Percentiles rank a stretch among this genome's conserved stretches.
Evolutionary conservation across 2,329 filamentous ascomycete species (phyloP).

Genomic region (Nemania serpens): DNA sequence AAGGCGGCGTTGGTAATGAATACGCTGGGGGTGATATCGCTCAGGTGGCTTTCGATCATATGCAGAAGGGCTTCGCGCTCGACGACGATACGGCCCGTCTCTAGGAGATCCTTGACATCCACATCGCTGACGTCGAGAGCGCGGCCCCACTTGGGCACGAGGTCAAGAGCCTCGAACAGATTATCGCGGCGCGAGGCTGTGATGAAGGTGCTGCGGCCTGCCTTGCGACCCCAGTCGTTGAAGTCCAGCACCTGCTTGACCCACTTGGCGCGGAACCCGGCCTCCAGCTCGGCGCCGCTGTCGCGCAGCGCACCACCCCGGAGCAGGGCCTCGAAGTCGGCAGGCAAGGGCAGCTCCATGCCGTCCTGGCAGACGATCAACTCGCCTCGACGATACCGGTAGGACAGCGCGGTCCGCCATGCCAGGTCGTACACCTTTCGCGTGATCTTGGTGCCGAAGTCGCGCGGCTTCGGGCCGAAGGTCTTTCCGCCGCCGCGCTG

Average conservation of each 20-base stretch:
- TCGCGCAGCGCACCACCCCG: constrained; percentile 45
- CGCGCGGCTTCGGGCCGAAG: constrained; percentile 88
- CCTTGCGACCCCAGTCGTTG: constrained; percentile 69
- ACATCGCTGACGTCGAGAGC: constrained; percentile 76
- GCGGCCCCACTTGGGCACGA: constrained; percentile 68
- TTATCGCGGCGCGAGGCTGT: constrained; percentile 64
- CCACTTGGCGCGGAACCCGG: constrained; percentile 65
- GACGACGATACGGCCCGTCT: constrained; percentile 82
- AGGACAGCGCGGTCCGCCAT: constrained; percentile 91
- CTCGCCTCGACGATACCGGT: constrained; percentile 86
- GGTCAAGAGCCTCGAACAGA: constrained; percentile 69
- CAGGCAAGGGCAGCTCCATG: constrained; percentile 66
- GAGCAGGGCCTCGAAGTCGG: constrained; percentile 52
- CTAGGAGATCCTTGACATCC: constrained; percentile 92
- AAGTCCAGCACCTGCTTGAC: constrained; percentile 69
- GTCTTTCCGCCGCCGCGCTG: constrained; percentile 83
- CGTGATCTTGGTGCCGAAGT: constrained; percentile 84
- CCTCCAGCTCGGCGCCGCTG: constrained; percentile 49
- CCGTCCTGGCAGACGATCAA: constrained; percentile 82
- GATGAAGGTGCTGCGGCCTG: constrained; percentile 77
- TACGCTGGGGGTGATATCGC: constrained; percentile 61
- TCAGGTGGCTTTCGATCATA: constrained; percentile 74
- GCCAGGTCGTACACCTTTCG: constrained; percentile 94
- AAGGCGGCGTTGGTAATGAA: constrained; percentile 46
- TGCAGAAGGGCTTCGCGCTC: constrained; percentile 79